These are phyloP conservation scores for Stenocarpella maydis DNA, from an alignment of 2,329 filamentous ascomycete genomes.

Conservation along the genomic window DNA sequence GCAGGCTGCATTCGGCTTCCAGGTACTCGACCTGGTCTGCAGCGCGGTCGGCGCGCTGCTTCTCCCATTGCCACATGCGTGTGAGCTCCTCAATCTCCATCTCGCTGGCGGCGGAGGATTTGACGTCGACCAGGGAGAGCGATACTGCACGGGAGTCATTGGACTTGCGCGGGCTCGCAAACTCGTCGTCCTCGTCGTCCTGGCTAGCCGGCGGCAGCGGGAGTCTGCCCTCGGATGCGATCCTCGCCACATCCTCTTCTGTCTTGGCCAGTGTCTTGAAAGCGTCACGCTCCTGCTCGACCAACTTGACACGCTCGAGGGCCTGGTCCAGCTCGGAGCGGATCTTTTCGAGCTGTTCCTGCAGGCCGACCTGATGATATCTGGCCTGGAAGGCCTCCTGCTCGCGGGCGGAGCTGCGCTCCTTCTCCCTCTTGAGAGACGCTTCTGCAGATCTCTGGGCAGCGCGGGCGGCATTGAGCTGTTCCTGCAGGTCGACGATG, in stretches of 20 bases:
- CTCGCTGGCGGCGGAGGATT: conserved; percentile 63
- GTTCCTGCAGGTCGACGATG: conserved; percentile 76
- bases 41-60: conserved; percentile 72
- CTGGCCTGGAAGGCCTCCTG: conserved; percentile 75
- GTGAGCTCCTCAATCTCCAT: conserved; percentile 66
- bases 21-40: conserved; percentile 79
- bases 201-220: conserved; percentile 64
- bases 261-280: conserved; percentile 76
- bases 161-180: conserved; percentile 66
- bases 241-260: conserved; percentile 72
- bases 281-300: conserved; percentile 79
- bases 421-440: conserved; percentile 68
- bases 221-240: conserved; percentile 75
- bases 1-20: conserved; percentile 76
- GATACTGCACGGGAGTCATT: conserved; percentile 53
- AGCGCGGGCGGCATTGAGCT: conserved; percentile 69
- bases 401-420: conserved; percentile 67
- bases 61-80: conserved; percentile 62
- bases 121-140: conserved; percentile 57
- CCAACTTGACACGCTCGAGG: conserved; percentile 67
- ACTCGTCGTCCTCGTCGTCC: conserved; percentile 58
- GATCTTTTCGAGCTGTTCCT: conserved; percentile 60
- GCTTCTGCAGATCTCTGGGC: conserved; percentile 65
- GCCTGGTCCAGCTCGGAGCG: conserved; percentile 60
- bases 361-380: conserved; percentile 69